Conservation (phyloP, 805 yeast genomes). For the Ogataea trehalophila region DNA sequence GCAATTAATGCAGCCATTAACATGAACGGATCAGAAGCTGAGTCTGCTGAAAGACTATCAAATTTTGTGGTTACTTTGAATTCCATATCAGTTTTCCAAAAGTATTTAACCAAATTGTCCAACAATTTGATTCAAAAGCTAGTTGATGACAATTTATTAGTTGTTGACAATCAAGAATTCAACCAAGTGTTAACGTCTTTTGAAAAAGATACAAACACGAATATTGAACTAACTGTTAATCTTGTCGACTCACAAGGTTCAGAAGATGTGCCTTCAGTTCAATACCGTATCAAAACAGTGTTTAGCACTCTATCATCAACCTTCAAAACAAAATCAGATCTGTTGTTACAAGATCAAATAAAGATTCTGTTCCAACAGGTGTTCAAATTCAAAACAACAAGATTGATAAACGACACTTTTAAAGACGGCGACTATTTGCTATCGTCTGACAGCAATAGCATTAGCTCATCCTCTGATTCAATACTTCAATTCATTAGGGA, state of each 20-base stretch:
- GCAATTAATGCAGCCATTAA: slow-evolving; percentile 33
- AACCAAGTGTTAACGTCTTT: slow-evolving; percentile 17
- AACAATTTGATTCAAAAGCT: slow-evolving; percentile 33
- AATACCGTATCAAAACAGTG: slow-evolving; percentile 19
- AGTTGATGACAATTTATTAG: slow-evolving; percentile 24
- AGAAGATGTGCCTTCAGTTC: slow-evolving; percentile 18
- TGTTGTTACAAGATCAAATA: slow-evolving; percentile 40
- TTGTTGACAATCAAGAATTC: slow-evolving; percentile 30
- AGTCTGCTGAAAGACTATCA: slow-evolving; percentile 43
- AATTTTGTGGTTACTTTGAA: slow-evolving; percentile 67
- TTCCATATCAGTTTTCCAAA: slow-evolving; percentile 59
- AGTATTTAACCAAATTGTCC: slow-evolving; percentile 51
- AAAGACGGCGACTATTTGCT: slow-evolving; percentile 35
- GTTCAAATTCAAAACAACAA: slow-evolving; percentile 31
- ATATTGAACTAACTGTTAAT: slow-evolving; percentile 18
- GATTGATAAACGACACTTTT: slow-evolving; percentile 34
- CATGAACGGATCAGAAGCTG: slow-evolving; percentile 35
- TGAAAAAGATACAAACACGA: slow-evolving; percentile 16
- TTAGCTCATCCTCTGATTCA: slow-evolving; percentile 20
- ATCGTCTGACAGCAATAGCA: slow-evolving; percentile 15
- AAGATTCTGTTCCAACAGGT: slow-evolving; percentile 35
- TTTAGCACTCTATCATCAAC: slow-evolving; percentile 18
- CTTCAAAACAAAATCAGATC: slow-evolving; percentile 27
- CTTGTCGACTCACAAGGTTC: slow-evolving; percentile 10
- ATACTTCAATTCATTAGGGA: slow-evolving; percentile 48